These are phyloP conservation scores for Spiraea crenata DNA, from an alignment of 331 rosid species.

Conservation along the genomic window DNA sequence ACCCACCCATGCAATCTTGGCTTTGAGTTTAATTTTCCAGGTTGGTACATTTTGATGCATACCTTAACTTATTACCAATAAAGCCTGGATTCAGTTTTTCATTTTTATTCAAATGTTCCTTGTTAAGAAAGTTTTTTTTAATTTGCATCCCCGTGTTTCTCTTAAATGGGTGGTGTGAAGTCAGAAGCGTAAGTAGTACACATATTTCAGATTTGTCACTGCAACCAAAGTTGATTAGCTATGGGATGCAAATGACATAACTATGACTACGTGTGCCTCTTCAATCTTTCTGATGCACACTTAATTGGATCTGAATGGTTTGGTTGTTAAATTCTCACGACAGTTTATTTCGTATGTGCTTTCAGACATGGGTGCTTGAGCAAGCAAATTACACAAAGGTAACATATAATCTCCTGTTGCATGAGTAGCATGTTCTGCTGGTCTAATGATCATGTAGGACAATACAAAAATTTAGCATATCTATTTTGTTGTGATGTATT, in stretches of 20 bases:
- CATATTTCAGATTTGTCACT: too few species aligned
- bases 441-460: not conserved
- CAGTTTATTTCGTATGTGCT: constrained; percentile 11
- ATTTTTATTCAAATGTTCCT: not conserved
- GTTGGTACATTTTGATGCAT: constrained; percentile 39
- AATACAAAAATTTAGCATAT: not conserved
- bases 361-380: constrained; percentile 71
- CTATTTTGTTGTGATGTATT: not conserved
- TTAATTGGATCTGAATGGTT: not conserved
- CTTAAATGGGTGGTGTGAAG: not conserved
- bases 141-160: not conserved
- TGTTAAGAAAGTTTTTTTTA: not conserved
- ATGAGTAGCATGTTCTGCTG: not conserved
- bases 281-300: not conserved
- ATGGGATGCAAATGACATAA: too few species aligned
- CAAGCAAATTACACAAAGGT: constrained; percentile 86
- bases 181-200: too few species aligned
- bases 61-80: not conserved
- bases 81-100: not conserved
- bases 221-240: too few species aligned
- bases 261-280: not conserved
- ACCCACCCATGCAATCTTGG: constrained; percentile 70
- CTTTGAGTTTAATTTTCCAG: constrained; percentile 71
- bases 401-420: constrained; percentile 11
- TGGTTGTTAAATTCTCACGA: not conserved